Evolutionary conservation across 2,329 filamentous ascomycete genomes (phyloP).

Genomic region (Beauveria medogensis): DNA sequence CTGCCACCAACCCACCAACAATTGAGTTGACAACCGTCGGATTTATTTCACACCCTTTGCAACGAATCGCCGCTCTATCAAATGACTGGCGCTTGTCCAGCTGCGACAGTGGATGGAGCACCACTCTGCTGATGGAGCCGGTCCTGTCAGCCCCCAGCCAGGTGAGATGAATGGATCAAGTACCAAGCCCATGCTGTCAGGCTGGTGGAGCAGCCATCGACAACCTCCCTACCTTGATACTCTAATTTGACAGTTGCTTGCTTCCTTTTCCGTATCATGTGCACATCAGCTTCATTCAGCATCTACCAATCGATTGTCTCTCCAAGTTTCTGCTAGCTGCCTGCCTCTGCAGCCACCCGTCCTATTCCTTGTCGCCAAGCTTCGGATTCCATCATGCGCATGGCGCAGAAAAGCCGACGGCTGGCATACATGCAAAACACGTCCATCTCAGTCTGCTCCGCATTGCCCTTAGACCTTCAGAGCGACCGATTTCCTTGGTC

Average conservation of each 20-base stretch:
- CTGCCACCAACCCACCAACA: too few relatives aligned
- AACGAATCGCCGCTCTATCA: too few relatives aligned
- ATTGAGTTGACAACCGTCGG: too few relatives aligned
- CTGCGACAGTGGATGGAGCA: too few relatives aligned
- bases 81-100: too few relatives aligned
- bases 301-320: too few relatives aligned
- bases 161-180: conserved; percentile 7
- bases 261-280: too few relatives aligned
- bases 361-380: background rate
- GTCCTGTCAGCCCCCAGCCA: background rate
- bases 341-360: background rate
- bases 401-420: background rate
- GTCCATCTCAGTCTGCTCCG: background rate
- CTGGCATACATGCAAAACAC: background rate
- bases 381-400: background rate
- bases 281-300: background rate
- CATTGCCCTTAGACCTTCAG: background rate
- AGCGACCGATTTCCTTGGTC: background rate
- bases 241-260: background rate
- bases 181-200: background rate
- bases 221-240: too few relatives aligned
- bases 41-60: too few relatives aligned
- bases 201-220: background rate
- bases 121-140: too few relatives aligned
- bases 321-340: too few relatives aligned